Percentiles rank a stretch among this genome's conserved stretches.
phyloP scores from a whole-genome alignment of 1,284 basidiomycete genomes.

The Caloboletus firmus region DNA sequence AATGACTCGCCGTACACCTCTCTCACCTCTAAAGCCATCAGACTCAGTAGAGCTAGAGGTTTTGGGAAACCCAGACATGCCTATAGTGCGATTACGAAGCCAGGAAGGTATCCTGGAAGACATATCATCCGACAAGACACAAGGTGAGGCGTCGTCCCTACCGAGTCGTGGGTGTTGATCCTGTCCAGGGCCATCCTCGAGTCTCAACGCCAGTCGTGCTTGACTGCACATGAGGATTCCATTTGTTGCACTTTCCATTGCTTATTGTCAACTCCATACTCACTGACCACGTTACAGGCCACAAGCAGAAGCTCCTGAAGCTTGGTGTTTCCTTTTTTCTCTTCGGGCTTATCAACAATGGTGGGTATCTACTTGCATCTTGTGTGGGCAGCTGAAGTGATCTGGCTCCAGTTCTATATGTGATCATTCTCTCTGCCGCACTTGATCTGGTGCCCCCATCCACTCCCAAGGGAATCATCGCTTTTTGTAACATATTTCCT shows the following conservation, averaged over 20 bases:
- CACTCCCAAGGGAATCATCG: conserved; percentile 91
- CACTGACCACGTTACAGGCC: conserved; percentile 15
- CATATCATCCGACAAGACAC: conserved; percentile 19
- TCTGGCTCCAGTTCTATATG: conserved; percentile 72
- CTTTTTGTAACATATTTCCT: conserved; percentile 88
- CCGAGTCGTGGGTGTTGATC: conserved; percentile 29
- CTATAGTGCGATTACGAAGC: conserved; percentile 8
- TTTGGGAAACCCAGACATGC: conserved; percentile 21
- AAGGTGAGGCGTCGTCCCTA: conserved; percentile 23
- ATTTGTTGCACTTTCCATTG: conserved; percentile 26
- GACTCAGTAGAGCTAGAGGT: conserved; percentile 22
- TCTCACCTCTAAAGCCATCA: not conserved
- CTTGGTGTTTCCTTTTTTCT: conserved; percentile 54
- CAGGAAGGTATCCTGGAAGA: conserved; percentile 16
- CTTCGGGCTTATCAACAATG: conserved; percentile 60
- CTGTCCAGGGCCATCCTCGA: conserved; percentile 22
- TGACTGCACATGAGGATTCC: conserved; percentile 9
- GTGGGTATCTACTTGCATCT: conserved; percentile 27
- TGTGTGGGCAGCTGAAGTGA: not conserved
- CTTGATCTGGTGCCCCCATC: conserved; percentile 89
- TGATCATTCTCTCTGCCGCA: conserved; percentile 95
- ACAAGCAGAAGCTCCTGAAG: conserved; percentile 32
- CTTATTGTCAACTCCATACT: conserved; percentile 12
- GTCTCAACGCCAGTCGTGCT: conserved; percentile 10
- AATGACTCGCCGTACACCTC: conserved; percentile 18